phyloP scores from a whole-genome alignment of 108 stramenopile species.

The Chaetoceros muelleri region DNA sequence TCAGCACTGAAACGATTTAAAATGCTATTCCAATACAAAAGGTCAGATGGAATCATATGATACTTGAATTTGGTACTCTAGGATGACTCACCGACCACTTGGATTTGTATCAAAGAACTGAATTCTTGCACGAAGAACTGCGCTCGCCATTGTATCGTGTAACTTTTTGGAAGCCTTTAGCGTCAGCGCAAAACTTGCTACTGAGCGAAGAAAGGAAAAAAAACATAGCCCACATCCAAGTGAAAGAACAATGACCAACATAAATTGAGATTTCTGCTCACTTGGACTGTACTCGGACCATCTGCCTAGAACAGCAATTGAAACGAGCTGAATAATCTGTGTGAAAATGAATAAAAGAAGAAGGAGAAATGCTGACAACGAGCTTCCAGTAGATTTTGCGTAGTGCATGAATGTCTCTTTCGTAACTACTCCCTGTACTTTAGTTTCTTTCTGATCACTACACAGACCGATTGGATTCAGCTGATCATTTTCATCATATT shows the following conservation, averaged over 20 bases:
- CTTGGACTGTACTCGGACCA: constrained; percentile 45
- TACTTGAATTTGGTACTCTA: too few species aligned
- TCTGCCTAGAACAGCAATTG: constrained; percentile 42
- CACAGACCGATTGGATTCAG: too few species aligned
- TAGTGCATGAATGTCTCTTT: constrained; percentile 64
- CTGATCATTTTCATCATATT: constrained; percentile 6
- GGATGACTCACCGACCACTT: constrained; percentile 72
- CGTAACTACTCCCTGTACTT: constrained; percentile 54
- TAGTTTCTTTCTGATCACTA: constrained; percentile 73
- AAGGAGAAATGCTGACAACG: constrained; percentile 28
- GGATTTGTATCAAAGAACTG: constrained; percentile 91
- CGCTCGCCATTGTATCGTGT: constrained; percentile 67
- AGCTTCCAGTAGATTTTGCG: constrained; percentile 50
- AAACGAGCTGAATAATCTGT: constrained; percentile 42
- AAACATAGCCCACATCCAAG: constrained; percentile 30
- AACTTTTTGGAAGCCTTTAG: constrained; percentile 59
- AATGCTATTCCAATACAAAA: background rate
- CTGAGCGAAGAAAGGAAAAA: constrained; percentile 39
- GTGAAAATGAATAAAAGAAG: constrained; percentile 45
- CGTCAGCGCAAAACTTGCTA: constrained; percentile 30
- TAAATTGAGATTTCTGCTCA: constrained; percentile 33
- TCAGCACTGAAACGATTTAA: constrained; percentile 52
- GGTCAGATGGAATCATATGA: background rate
- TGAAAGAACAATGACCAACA: constrained; percentile 38
- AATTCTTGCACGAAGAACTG: constrained; percentile 76